Evolutionary conservation across 768 basidiomycete genomes (phyloP).

Genomic region (Paxillus rubicundulus): DNA sequence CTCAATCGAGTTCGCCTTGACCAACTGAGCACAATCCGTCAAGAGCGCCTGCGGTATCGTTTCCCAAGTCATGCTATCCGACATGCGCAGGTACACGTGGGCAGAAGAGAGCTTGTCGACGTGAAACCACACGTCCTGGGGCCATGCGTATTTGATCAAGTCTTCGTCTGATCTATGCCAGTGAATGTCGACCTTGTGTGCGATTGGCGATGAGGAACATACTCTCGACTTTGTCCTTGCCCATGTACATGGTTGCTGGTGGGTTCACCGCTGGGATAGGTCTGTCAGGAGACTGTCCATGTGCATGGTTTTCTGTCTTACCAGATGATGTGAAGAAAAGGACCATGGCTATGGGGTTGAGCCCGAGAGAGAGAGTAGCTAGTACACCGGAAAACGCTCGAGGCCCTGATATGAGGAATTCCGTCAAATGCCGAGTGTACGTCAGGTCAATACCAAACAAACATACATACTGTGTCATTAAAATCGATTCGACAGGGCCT

Average conservation of each 20-base stretch:
- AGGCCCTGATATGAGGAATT: too few species aligned
- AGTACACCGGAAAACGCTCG: too few species aligned
- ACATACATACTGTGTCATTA: too few species aligned
- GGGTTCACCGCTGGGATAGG: constrained; percentile 51
- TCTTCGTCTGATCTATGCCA: constrained; percentile 74
- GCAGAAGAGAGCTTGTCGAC: constrained; percentile 98
- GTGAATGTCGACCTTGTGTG: constrained; percentile 14
- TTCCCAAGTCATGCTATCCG: constrained; percentile 82
- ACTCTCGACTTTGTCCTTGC: constrained; percentile 96
- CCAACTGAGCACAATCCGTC: constrained; percentile 87
- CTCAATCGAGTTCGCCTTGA: constrained; percentile 97
- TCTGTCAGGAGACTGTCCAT: background rate
- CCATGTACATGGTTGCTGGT: constrained; percentile 83
- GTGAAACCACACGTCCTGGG: constrained; percentile 91
- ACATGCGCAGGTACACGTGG: constrained; percentile 93
- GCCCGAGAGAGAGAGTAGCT: constrained; percentile 2
- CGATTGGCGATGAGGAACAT: constrained; percentile 26
- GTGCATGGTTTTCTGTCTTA: constrained; percentile 10
- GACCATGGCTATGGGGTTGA: constrained; percentile 44
- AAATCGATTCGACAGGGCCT: too few species aligned
- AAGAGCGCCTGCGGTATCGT: constrained; percentile 76
- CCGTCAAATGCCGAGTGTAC: too few species aligned
- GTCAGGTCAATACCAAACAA: too few species aligned
- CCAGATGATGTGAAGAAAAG: constrained; percentile 61
- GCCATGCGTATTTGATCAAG: constrained; percentile 88